Evolutionary conservation across 1,284 basidiomycete species (phyloP).

Genomic region (Peniophora sp.): DNA sequence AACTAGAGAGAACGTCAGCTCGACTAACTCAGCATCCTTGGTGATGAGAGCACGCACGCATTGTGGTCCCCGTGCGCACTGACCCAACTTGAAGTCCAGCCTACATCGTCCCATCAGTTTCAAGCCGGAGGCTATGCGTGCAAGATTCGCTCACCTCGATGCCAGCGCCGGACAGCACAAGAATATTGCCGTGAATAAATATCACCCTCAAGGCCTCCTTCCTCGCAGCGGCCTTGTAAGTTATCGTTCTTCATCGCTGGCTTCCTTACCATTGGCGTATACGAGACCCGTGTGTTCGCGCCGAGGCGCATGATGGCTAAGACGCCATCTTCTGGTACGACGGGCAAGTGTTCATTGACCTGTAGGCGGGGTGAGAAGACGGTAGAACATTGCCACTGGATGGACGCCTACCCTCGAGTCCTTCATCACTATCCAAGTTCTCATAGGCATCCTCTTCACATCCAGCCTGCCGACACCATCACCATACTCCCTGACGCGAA

Average conservation of each 20-base stretch:
- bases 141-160: slow-evolving; percentile 38
- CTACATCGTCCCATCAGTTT: not conserved
- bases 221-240: slow-evolving; percentile 2
- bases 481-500: not conserved
- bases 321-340: slow-evolving; percentile 8
- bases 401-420: slow-evolving; percentile 7
- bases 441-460: not conserved
- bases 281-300: slow-evolving; percentile 22
- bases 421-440: slow-evolving; percentile 6
- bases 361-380: not conserved
- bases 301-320: slow-evolving; percentile 22
- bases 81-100: slow-evolving; percentile 1
- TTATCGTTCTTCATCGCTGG: not conserved
- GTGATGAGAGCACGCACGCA: too few relatives aligned
- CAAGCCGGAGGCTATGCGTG: not conserved
- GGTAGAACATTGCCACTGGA: too few relatives aligned
- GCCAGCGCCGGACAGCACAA: slow-evolving; percentile 40
- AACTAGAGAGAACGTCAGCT: too few relatives aligned
- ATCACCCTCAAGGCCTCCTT: slow-evolving; percentile 29
- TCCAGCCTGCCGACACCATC: not conserved
- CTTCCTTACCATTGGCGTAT: slow-evolving; percentile 7
- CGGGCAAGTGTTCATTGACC: slow-evolving; percentile 13
- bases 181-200: slow-evolving; percentile 50
- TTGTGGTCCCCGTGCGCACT: slow-evolving; percentile 8
- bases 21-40: too few relatives aligned